Conservation (phyloP, 768 basidiomycete species). For the Lyophyllum semitale region DNA sequence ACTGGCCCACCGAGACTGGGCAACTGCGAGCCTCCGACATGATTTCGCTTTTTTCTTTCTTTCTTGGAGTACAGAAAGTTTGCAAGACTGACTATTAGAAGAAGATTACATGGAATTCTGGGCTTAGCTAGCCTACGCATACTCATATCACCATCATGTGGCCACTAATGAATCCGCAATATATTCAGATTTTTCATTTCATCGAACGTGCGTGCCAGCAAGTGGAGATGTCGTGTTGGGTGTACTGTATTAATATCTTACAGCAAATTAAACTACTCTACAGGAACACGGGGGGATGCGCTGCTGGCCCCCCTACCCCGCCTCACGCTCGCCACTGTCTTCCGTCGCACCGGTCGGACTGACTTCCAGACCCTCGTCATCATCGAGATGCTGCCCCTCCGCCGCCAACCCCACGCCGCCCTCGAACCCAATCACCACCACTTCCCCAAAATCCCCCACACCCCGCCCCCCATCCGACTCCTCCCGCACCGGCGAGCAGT, state of each 20-base stretch:
- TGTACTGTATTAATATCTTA: not conserved
- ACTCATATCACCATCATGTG: not conserved
- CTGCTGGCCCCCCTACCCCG: not conserved
- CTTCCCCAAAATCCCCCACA: not conserved
- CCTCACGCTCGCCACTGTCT: not conserved
- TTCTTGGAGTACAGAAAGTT: no score
- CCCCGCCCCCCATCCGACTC: not conserved
- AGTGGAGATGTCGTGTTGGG: not conserved
- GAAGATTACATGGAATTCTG: not conserved
- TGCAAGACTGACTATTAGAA: not conserved
- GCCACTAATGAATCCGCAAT: not conserved
- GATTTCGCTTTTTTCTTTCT: not conserved
- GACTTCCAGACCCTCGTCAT: not conserved
- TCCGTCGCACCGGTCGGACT: not conserved
- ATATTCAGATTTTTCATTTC: not conserved
- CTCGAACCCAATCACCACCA: conserved; percentile 7
- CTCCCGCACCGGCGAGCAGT: not conserved
- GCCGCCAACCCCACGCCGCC: not conserved
- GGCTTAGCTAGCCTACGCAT: not conserved
- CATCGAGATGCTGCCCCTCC: not conserved
- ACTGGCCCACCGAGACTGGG: conserved; percentile 14
- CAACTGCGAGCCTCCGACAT: conserved; percentile 16
- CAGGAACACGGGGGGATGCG: not conserved
- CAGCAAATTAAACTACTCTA: not conserved
- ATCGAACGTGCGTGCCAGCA: no score